Evolutionary conservation across 345 rosid species (phyloP).

Genomic region (Citrus inodora): DNA sequence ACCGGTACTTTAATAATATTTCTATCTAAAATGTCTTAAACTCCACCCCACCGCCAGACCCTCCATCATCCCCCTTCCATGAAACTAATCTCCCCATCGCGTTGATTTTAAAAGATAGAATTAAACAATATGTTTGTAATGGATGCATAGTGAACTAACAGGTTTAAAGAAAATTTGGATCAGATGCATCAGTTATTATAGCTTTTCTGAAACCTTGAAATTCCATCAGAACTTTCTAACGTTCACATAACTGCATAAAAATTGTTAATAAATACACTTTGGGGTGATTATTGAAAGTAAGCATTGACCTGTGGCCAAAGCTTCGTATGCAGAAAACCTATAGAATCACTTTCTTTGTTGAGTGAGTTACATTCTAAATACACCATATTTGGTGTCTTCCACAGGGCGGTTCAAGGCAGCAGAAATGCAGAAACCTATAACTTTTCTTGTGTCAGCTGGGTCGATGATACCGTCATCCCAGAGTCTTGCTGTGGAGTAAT

Average conservation of each 20-base stretch:
- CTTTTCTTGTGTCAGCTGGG: constrained; percentile 82
- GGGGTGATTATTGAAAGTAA: neutral
- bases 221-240: neutral
- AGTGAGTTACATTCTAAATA: constrained; percentile 72
- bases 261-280: neutral
- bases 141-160: neutral
- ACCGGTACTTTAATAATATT: no score
- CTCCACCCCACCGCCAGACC: no score
- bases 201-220: neutral
- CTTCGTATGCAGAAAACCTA: neutral
- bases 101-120: no score
- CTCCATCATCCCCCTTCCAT: no score
- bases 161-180: neutral
- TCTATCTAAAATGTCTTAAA: no score
- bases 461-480: constrained; percentile 97
- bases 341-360: neutral
- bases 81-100: no score
- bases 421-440: constrained; percentile 67
- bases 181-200: neutral
- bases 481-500: constrained; percentile 86
- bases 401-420: constrained; percentile 54
- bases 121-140: neutral
- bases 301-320: neutral
- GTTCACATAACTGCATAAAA: neutral
- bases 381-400: constrained; percentile 76